Conservation (phyloP, 2,329 filamentous ascomycete genomes). For the Ascochyta rabiei region DNA sequence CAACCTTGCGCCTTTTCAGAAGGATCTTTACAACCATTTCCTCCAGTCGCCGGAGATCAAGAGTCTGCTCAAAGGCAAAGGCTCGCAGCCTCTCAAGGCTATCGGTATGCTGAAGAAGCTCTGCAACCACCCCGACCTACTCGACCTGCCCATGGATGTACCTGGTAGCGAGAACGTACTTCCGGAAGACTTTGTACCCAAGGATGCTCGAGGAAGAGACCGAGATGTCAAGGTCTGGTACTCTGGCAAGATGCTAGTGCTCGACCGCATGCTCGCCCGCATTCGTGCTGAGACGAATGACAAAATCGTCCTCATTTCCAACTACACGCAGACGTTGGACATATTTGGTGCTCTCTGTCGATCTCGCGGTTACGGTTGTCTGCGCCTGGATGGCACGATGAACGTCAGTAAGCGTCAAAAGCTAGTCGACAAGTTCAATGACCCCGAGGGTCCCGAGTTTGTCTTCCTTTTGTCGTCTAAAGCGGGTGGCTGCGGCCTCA, state of each 20-base stretch:
- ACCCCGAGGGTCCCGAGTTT: conserved; percentile 87
- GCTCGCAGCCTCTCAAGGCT: conserved; percentile 93
- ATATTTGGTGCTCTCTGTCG: conserved; percentile 92
- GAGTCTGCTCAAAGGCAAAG: conserved; percentile 87
- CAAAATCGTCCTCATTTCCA: conserved; percentile 98
- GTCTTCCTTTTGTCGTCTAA: conserved; percentile 97
- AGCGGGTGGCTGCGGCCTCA: conserved; percentile 94
- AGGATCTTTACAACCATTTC: conserved; percentile 95
- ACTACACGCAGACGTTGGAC: conserved; percentile 96
- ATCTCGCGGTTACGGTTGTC: conserved; percentile 78
- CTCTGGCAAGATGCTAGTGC: conserved; percentile 96
- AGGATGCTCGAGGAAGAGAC: conserved; percentile 85
- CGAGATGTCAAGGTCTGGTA: conserved; percentile 94
- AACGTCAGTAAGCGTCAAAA: conserved; percentile 97
- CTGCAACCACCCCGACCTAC: conserved; percentile 94
- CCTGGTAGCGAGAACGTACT: conserved; percentile 83
- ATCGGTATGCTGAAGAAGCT: conserved; percentile 98
- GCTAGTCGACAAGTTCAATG: conserved; percentile 96
- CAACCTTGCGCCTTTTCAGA: conserved; percentile 89
- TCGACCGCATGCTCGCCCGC: conserved; percentile 96
- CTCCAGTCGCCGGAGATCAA: conserved; percentile 95
- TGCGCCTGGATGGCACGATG: conserved; percentile 96
- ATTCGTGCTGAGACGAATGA: conserved; percentile 97
- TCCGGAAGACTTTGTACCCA: conserved; percentile 86
- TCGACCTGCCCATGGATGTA: conserved; percentile 81